phyloP scores from a whole-genome alignment of 306 rosid species.

The Heteromeles arbutifolia region DNA sequence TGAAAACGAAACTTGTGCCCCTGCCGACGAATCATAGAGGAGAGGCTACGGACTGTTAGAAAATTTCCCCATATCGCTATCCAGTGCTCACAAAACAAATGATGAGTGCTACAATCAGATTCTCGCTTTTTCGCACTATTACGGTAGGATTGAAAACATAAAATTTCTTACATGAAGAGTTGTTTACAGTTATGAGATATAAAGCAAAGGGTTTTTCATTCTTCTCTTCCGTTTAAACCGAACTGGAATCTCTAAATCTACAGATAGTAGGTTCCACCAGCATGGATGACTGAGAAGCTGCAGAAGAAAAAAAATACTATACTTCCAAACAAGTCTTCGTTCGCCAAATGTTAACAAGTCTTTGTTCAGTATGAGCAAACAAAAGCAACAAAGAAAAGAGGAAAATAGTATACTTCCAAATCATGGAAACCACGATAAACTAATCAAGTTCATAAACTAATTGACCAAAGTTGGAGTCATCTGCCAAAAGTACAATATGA shows the following conservation, averaged over 20 bases:
- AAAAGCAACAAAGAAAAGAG: not conserved
- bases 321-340: too few species aligned
- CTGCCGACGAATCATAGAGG: too few species aligned
- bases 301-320: not conserved
- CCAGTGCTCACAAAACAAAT: too few species aligned
- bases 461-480: not conserved
- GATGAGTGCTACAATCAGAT: too few species aligned
- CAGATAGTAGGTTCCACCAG: not conserved
- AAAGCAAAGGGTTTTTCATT: not conserved
- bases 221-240: not conserved
- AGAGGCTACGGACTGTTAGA: too few species aligned
- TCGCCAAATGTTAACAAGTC: not conserved
- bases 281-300: not conserved
- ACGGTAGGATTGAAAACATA: too few species aligned
- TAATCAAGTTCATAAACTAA: not conserved
- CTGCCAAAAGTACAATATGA: not conserved
- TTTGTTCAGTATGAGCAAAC: not conserved
- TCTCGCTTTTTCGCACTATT: too few species aligned
- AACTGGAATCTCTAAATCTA: not conserved
- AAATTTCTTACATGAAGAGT: not conserved
- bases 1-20: too few species aligned
- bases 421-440: not conserved
- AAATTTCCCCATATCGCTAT: too few species aligned
- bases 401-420: not conserved
- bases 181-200: not conserved